Evolutionary conservation across 2,329 filamentous ascomycete species (phyloP).

Genomic region (Boeremia lycopersici): DNA sequence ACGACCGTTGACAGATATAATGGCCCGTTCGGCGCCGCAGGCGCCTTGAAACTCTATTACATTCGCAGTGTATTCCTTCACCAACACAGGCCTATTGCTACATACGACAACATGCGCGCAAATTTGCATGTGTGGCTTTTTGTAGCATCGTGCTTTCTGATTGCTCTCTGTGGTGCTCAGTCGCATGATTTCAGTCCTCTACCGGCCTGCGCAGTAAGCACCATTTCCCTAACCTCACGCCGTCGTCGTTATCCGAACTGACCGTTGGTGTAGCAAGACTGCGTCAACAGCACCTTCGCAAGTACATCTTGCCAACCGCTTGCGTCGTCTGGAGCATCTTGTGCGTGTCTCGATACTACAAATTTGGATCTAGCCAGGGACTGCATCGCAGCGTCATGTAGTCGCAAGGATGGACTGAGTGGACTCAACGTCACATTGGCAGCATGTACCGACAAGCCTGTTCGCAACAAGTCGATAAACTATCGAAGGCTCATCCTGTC

Average conservation of each 20-base stretch:
- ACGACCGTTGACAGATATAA: background rate
- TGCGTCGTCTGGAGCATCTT: background rate
- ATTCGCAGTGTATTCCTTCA: background rate
- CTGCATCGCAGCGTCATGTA: conserved; percentile 1
- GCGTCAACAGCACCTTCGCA: conserved; percentile 1
- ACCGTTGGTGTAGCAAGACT: background rate
- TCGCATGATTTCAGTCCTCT: background rate
- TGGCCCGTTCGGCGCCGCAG: background rate
- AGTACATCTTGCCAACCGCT: background rate
- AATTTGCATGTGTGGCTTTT: background rate
- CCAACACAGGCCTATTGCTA: background rate
- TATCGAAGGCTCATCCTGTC: conserved; percentile 4
- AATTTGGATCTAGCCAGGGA: background rate
- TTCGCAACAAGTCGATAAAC: conserved; percentile 10
- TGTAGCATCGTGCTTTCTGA: background rate
- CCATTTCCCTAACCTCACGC: too few species aligned
- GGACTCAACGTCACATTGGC: background rate
- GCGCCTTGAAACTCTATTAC: background rate
- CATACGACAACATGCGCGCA: background rate
- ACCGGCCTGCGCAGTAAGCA: conserved; percentile 9
- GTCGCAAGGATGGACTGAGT: background rate
- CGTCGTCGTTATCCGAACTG: background rate
- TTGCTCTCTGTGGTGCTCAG: background rate
- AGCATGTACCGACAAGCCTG: conserved; percentile 4
- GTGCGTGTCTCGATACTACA: background rate